Evolutionary conservation across 2,329 filamentous ascomycete species (phyloP).

Genomic region (Blastomyces parvus): DNA sequence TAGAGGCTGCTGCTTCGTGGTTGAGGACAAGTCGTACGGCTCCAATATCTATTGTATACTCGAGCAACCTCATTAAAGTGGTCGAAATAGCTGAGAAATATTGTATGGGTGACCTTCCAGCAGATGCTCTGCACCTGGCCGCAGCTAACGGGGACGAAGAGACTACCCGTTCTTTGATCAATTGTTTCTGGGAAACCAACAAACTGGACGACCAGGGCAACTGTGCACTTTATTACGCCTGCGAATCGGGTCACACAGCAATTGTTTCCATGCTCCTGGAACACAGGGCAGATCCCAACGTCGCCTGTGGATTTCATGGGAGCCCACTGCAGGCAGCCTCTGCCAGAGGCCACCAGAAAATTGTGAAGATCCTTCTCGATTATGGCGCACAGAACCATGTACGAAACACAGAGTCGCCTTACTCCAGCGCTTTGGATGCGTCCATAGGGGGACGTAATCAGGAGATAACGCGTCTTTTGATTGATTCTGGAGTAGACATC

Average conservation of each 20-base stretch:
- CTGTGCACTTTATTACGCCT: background rate
- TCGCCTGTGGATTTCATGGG: background rate
- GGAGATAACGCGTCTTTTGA: background rate
- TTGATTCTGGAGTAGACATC: background rate
- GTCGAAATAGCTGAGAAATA: background rate
- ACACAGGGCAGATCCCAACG: background rate
- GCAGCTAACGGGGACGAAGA: background rate
- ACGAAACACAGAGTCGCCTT: background rate
- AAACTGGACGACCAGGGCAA: background rate
- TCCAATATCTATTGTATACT: background rate
- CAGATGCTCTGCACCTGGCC: background rate
- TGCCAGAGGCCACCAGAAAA: background rate
- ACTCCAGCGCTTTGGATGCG: background rate
- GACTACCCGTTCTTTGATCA: background rate
- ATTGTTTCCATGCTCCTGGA: constrained; percentile 2
- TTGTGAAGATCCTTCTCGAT: constrained; percentile 7
- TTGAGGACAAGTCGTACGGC: no score
- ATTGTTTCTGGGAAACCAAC: background rate
- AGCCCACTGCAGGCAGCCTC: constrained; percentile 6
- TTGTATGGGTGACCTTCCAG: background rate
- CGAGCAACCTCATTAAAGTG: background rate
- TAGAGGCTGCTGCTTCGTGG: no score
- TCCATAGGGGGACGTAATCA: no score
- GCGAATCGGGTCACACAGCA: background rate
- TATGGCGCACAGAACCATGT: background rate